phyloP scores from a whole-genome alignment of 257 asterid species.

The Haberlea rhodopensis region DNA sequence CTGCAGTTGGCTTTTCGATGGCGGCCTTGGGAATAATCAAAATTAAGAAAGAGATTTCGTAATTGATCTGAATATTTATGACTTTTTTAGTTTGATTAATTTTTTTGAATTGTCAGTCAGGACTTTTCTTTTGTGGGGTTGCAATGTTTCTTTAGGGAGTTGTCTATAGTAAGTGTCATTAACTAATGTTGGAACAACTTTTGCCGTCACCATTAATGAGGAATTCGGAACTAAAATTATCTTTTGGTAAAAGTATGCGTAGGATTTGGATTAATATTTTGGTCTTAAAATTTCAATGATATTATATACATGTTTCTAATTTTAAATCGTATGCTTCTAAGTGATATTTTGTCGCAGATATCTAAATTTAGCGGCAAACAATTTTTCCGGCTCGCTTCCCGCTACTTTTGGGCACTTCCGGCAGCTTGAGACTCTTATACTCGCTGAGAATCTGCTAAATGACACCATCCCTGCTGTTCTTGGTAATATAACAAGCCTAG shows the following conservation, averaged over 20 bases:
- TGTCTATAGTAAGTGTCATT: slow-evolving; percentile 23
- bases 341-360: slow-evolving; percentile 35
- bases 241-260: not conserved
- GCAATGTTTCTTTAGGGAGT: slow-evolving; percentile 4
- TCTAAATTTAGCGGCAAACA: slow-evolving; percentile 50
- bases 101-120: slow-evolving; percentile 8
- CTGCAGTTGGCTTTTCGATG: not conserved
- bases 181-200: slow-evolving; percentile 22
- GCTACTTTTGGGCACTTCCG: slow-evolving; percentile 51
- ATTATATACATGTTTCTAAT: not conserved
- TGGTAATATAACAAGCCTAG: slow-evolving; percentile 60
- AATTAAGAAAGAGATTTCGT: not conserved
- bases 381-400: slow-evolving; percentile 68
- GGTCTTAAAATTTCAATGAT: not conserved
- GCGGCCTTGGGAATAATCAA: slow-evolving; percentile 5
- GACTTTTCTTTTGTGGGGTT: slow-evolving; percentile 22
- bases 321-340: not conserved
- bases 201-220: slow-evolving; percentile 28
- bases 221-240: not conserved
- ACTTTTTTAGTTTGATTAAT: not conserved
- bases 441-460: slow-evolving; percentile 46
- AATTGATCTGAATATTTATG: not conserved
- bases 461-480: slow-evolving; percentile 56
- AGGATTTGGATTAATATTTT: slow-evolving; percentile 1
- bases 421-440: slow-evolving; percentile 50